Conservation (phyloP, 805 yeast genomes). For the Kregervanrija fluxuum region DNA sequence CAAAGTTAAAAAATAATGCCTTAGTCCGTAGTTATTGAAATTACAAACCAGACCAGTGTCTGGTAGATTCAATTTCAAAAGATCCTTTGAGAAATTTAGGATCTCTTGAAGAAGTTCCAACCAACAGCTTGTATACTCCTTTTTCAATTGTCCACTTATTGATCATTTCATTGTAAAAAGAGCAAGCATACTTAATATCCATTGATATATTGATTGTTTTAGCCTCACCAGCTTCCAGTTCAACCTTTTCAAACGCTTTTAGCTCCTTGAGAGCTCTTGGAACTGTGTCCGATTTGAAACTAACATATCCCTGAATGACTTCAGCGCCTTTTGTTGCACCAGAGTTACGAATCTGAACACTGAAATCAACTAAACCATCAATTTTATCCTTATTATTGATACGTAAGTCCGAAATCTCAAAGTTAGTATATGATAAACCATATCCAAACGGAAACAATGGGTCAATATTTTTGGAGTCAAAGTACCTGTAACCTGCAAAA, state of each 20-base stretch:
- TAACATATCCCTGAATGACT: conserved; percentile 46
- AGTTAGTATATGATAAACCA: conserved; percentile 37
- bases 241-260: conserved; percentile 46
- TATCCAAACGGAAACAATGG: conserved; percentile 38
- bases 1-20: too few species aligned
- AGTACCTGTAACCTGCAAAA: conserved; percentile 37
- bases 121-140: conserved; percentile 24
- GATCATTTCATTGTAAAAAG: conserved; percentile 43
- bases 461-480: conserved; percentile 30
- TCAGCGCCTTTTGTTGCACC: conserved; percentile 44
- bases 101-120: conserved; percentile 5
- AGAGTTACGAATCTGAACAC: conserved; percentile 37
- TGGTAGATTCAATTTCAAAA: background rate
- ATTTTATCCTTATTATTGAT: conserved; percentile 18
- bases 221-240: conserved; percentile 35
- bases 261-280: conserved; percentile 51
- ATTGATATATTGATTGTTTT: conserved; percentile 30
- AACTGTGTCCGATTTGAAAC: conserved; percentile 25
- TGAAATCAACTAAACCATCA: conserved; percentile 12
- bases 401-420: conserved; percentile 24
- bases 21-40: too few species aligned
- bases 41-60: too few species aligned
- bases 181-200: conserved; percentile 40
- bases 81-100: background rate
- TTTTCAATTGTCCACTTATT: conserved; percentile 42